Percentiles rank a stretch among this genome's conserved stretches.
Conservation (phyloP, 768 basidiomycete genomes). For the Boletus reticuloceps region DNA sequence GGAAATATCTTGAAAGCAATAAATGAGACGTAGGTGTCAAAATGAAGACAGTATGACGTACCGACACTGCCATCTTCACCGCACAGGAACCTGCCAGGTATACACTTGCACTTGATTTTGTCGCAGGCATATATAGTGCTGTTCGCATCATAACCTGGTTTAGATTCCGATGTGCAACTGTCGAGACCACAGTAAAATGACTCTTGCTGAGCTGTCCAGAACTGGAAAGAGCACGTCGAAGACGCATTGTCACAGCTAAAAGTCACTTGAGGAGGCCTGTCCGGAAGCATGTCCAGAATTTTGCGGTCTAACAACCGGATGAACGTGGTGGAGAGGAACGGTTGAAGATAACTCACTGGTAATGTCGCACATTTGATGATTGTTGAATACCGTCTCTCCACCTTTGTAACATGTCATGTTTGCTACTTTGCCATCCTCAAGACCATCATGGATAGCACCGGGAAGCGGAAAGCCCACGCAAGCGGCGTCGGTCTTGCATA, state of each 20-base stretch:
- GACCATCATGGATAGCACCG: conserved; percentile 38
- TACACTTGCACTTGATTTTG: conserved; percentile 84
- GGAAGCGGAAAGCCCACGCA: conserved; percentile 77
- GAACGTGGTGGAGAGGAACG: neutral
- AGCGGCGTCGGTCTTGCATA: conserved; percentile 79
- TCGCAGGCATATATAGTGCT: conserved; percentile 77
- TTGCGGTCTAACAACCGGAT: conserved; percentile 66
- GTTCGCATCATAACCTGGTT: conserved; percentile 61
- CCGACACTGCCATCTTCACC: conserved; percentile 94
- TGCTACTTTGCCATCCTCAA: conserved; percentile 37
- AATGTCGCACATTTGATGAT: conserved; percentile 98
- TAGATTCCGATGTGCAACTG: conserved; percentile 52
- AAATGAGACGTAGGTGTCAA: neutral
- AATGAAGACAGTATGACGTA: conserved; percentile 38
- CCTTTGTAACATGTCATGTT: conserved; percentile 95
- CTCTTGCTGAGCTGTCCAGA: conserved; percentile 94
- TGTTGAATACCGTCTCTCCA: conserved; percentile 90
- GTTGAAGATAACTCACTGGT: conserved; percentile 65
- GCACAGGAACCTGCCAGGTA: conserved; percentile 93
- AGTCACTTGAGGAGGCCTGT: conserved; percentile 91
- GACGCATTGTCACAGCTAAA: conserved; percentile 78
- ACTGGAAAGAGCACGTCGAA: conserved; percentile 87
- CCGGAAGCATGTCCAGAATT: conserved; percentile 89
- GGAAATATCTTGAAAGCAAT: conserved; percentile 60
- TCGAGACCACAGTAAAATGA: conserved; percentile 93